These are phyloP conservation scores for Cocos nucifera DNA, from an alignment of 176 grass and related monocot genomes.

Conservation along the genomic window DNA sequence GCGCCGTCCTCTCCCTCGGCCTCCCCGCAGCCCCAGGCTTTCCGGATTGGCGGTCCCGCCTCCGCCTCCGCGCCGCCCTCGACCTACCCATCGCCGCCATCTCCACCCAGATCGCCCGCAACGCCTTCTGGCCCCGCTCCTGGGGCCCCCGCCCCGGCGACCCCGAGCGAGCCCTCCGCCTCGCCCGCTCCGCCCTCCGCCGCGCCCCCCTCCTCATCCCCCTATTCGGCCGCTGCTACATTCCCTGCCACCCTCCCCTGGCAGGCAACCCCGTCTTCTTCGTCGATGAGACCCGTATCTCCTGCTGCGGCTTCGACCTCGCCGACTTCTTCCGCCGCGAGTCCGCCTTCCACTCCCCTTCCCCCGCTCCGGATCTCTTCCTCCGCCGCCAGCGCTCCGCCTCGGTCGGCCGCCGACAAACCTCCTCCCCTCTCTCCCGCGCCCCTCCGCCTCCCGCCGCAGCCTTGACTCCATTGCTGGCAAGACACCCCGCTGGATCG, in stretches of 20 bases:
- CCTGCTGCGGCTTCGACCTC: conserved; percentile 45
- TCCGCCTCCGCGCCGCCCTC: conserved; percentile 27
- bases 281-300: conserved; percentile 71
- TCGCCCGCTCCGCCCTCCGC: conserved; percentile 58
- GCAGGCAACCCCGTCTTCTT: conserved; percentile 92
- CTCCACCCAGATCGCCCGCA: conserved; percentile 45
- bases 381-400: conserved; percentile 48
- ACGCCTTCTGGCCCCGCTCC: conserved; percentile 66
- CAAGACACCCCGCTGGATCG: conserved; percentile 63
- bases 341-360: conserved; percentile 23
- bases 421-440: conserved; percentile 17
- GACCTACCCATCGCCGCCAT: conserved; percentile 52
- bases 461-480: conserved; percentile 61
- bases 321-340: conserved; percentile 60
- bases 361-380: conserved; percentile 12
- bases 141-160: conserved; percentile 57
- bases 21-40: conserved; percentile 59
- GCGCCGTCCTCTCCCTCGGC: conserved; percentile 56
- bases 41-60: conserved; percentile 58
- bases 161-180: conserved; percentile 41
- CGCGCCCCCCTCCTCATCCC: conserved; percentile 63
- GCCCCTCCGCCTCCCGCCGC: conserved; percentile 27
- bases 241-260: conserved; percentile 68
- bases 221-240: conserved; percentile 83
- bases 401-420: conserved; percentile 9